These are phyloP conservation scores for Lojkania enalia DNA, from an alignment of 2,329 filamentous ascomycete species.

Conservation along the genomic window DNA sequence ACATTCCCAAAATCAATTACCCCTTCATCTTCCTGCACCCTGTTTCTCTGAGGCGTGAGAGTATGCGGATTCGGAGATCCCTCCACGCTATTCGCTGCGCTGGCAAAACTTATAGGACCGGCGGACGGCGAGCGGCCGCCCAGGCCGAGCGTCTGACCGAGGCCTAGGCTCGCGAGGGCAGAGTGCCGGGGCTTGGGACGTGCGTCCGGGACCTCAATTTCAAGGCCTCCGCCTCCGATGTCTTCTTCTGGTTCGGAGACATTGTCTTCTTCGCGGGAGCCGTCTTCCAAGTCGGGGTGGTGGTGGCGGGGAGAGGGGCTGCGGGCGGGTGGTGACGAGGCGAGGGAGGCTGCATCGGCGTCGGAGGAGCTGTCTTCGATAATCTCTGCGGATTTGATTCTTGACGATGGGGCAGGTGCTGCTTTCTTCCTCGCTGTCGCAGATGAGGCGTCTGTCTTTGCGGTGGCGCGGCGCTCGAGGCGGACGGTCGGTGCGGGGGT, in stretches of 20 bases:
- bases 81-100: constrained; percentile 45
- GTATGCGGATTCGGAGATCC: constrained; percentile 30
- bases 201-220: constrained; percentile 40
- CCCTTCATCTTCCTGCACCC: constrained; percentile 31
- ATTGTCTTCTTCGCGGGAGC: constrained; percentile 27
- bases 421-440: constrained; percentile 9
- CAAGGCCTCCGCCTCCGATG: constrained; percentile 19
- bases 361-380: constrained; percentile 35
- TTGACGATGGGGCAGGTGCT: constrained; percentile 24
- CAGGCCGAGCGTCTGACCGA: constrained; percentile 31
- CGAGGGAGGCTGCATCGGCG: constrained; percentile 15
- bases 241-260: constrained; percentile 24
- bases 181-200: constrained; percentile 21
- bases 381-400: constrained; percentile 39
- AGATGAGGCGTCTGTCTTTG: constrained; percentile 10
- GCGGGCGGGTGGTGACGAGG: constrained; percentile 12
- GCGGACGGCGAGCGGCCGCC: constrained; percentile 29
- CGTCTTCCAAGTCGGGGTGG: constrained; percentile 2
- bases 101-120: constrained; percentile 50
- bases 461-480: constrained; percentile 43
- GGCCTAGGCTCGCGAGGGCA: constrained; percentile 29
- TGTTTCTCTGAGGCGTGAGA: constrained; percentile 19
- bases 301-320: constrained; percentile 6
- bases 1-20: constrained; percentile 42
- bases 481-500: constrained; percentile 33